Percentiles rank a stretch among this genome's conserved stretches.
phyloP scores from a whole-genome alignment of 2,329 filamentous ascomycete species.

The Hirsutella thompsonii region DNA sequence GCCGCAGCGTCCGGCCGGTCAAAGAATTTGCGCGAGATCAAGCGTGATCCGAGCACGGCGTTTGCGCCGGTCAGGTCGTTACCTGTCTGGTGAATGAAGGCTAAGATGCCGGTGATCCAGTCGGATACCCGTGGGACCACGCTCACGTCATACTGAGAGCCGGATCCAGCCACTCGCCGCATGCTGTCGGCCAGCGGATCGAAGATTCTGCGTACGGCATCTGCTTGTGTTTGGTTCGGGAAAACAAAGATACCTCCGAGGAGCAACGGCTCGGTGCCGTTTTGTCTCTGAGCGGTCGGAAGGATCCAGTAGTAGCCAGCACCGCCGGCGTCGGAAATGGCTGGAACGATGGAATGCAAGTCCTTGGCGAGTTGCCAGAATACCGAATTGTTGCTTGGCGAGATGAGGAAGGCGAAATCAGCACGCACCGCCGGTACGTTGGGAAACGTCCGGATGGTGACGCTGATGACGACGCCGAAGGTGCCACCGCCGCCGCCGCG shows the following conservation, averaged over 20 bases:
- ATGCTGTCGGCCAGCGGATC: slow-evolving; percentile 2
- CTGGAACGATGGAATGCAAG: slow-evolving; percentile 18
- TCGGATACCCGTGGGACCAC: background rate
- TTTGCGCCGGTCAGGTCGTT: slow-evolving; percentile 12
- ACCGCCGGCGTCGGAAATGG: slow-evolving; percentile 20
- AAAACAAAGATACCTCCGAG: slow-evolving; percentile 4
- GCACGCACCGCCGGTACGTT: slow-evolving; percentile 18
- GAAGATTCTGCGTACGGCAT: slow-evolving; percentile 2
- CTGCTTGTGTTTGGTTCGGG: slow-evolving; percentile 3
- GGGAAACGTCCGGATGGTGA: slow-evolving; percentile 27
- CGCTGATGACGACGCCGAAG: slow-evolving; percentile 28
- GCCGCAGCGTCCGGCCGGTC: slow-evolving; percentile 9
- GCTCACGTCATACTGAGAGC: slow-evolving; percentile 1
- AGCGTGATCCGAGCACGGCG: slow-evolving; percentile 7
- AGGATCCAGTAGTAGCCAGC: slow-evolving; percentile 22
- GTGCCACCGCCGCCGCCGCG: slow-evolving; percentile 31
- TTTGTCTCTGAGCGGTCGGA: slow-evolving; percentile 5
- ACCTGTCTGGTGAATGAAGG: slow-evolving; percentile 7
- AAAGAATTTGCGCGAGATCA: slow-evolving; percentile 14
- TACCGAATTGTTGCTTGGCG: slow-evolving; percentile 13
- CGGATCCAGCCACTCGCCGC: background rate
- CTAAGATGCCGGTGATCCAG: slow-evolving; percentile 2
- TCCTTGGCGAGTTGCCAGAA: slow-evolving; percentile 17
- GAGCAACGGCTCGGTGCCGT: slow-evolving; percentile 2
- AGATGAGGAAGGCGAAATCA: slow-evolving; percentile 14